Evolutionary conservation across 257 asterid species (phyloP), one percentile per base, ranked within the genome.

Genomic region (Plectranthus barbatus): DNA sequence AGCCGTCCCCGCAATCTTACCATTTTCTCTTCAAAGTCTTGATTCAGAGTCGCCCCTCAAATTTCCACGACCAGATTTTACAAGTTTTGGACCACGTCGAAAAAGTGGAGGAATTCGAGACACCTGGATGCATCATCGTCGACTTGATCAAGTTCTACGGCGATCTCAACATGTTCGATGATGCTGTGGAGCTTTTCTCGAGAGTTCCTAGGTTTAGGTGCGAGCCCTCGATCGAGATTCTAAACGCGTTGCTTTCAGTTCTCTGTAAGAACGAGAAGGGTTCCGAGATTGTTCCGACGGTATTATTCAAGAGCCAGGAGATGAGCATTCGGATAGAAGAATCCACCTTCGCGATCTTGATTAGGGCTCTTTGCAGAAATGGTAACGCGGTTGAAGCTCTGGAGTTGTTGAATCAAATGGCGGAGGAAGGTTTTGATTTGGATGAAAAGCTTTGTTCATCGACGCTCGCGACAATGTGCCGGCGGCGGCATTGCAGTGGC

Each of bases 61-160:
- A 77, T 36, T 70, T 72, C 69, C 64, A 31, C 15, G 73, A 76
- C 42, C 88, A 83, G 41, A 61, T 90, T 51, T 63, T 72, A 15
- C 75, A 69, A 39, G 54, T 85, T 20, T 79, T 90, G 17, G 71
- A 76, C 57, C 87, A 84, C 54, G 60, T 90, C 37, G 79, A 78
- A 41, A 72, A 61, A 24, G 67, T 48, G 14, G 87, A 77, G 17
- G 68, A 9, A 57, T 85, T 85, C 62, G 95, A 76, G 56, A 76
- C 84, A n/a, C 88, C 91, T 3, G 93, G 80, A 60, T 75, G 69
- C 58, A 15, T 87, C 19, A 74, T 82, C 19, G 40, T 79, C 56
- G 86, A 87, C 72, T 66, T 90, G 68, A 85, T 90, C 24, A 66
- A 58, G 60, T 83, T 81, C 57, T 90, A 81, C 44, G 96, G 96